These are phyloP conservation scores for Phyllostachys edulis DNA, from an alignment of 176 grass and related monocot genomes.

Conservation along the genomic window DNA sequence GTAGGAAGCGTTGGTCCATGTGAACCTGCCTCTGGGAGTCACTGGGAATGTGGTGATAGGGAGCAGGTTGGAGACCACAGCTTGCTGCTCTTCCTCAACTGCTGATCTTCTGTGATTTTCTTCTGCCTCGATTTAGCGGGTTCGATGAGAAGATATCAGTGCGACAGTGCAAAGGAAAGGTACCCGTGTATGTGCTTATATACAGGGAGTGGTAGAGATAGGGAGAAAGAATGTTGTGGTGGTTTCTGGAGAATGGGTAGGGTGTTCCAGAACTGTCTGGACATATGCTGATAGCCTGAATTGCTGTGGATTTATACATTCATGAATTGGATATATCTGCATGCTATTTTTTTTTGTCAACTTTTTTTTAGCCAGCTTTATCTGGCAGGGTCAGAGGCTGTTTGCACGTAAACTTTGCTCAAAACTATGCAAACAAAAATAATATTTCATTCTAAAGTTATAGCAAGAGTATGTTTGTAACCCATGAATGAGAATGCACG, in stretches of 20 bases:
- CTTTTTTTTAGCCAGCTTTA: no score
- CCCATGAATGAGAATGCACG: no score
- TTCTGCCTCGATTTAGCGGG: background rate
- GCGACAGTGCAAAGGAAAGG: background rate
- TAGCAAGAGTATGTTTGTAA: no score
- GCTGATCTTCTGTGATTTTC: background rate
- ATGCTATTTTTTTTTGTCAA: no score
- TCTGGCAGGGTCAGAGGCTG: no score
- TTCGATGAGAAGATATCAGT: background rate
- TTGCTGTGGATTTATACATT: no score
- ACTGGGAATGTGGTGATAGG: background rate
- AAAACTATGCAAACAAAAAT: no score
- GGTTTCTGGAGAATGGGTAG: background rate
- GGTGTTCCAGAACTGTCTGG: conserved; percentile 14
- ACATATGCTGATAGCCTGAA: background rate
- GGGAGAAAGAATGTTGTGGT: background rate
- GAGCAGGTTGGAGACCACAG: conserved; percentile 17
- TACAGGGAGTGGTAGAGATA: background rate
- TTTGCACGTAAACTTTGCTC: no score
- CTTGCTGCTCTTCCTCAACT: conserved; percentile 14
- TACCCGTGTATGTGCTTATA: background rate
- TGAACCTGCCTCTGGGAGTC: background rate
- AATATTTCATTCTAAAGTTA: no score
- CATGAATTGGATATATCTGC: no score
- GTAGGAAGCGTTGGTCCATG: background rate